These are phyloP conservation scores for Tetrahymena elliotti DNA, from an alignment of 73 alveolate genomes.

Conservation along the genomic window DNA sequence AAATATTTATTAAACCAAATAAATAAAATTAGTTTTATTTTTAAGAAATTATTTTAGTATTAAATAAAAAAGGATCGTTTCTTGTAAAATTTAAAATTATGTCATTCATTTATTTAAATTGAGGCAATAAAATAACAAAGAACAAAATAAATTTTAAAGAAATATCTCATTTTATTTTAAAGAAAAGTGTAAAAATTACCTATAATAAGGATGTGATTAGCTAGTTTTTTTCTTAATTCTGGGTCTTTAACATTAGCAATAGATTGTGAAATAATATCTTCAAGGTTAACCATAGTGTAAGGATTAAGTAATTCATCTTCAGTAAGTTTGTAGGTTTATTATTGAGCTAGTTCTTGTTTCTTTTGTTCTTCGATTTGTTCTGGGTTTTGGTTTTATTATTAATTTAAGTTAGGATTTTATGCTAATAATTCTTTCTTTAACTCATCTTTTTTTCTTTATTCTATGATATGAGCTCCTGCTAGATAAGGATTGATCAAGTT, in stretches of 20 bases:
- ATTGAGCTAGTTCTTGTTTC: neutral
- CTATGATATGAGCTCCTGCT: neutral
- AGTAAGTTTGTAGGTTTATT: neutral
- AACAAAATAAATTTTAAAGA: too few species aligned
- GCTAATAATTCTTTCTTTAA: neutral
- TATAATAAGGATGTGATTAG: slow-evolving; percentile 19
- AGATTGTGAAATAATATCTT: slow-evolving; percentile 26
- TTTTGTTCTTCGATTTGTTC: neutral
- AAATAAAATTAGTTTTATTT: too few species aligned
- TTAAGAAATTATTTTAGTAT: too few species aligned
- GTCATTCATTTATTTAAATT: too few species aligned
- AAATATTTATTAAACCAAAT: too few species aligned
- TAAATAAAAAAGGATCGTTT: too few species aligned
- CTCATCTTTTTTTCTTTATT: neutral
- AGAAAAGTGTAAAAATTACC: neutral
- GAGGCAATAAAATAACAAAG: too few species aligned
- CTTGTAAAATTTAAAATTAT: too few species aligned
- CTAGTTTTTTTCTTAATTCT: slow-evolving; percentile 33
- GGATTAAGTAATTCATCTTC: slow-evolving; percentile 6
- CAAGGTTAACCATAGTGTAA: slow-evolving; percentile 15
- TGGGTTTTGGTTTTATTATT: neutral
- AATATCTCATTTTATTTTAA: neutral
- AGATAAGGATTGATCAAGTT: neutral
- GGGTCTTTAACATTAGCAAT: slow-evolving; percentile 29
- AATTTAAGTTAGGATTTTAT: neutral